These are phyloP conservation scores for Sequoia sempervirens DNA, from an alignment of 75 land plant species.

Conservation along the genomic window DNA sequence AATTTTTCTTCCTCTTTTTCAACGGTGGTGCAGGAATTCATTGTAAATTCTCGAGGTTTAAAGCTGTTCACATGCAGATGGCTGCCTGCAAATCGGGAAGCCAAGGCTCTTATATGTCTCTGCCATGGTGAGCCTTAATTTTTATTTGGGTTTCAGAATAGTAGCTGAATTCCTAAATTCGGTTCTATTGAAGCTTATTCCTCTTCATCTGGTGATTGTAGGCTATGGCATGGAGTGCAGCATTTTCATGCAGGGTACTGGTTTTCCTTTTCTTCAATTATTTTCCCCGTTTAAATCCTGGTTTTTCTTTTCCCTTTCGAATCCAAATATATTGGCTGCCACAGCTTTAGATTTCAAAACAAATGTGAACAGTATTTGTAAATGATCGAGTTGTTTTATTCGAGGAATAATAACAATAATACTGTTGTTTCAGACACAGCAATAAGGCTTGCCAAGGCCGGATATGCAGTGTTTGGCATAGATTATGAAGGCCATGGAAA, in stretches of 20 bases:
- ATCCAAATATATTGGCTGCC: not conserved
- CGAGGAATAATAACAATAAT: not conserved
- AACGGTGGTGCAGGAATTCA: constrained; percentile 33
- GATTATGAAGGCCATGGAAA: constrained; percentile 77
- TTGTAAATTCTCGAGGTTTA: constrained; percentile 42
- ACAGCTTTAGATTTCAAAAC: not conserved
- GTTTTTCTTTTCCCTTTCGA: not conserved
- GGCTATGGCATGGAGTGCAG: constrained; percentile 77
- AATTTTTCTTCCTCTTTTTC: not conserved
- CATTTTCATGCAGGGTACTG: constrained; percentile 51
- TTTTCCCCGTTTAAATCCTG: not conserved
- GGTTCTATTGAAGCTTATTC: not conserved
- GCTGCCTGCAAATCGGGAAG: constrained; percentile 50
- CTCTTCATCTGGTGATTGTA: constrained; percentile 3
- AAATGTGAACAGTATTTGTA: not conserved
- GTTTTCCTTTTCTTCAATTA: not conserved
- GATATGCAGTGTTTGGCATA: constrained; percentile 59
- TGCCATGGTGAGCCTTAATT: constrained; percentile 53
- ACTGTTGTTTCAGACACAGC: constrained; percentile 34
- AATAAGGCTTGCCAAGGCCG: constrained; percentile 44
- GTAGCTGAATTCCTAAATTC: not conserved
- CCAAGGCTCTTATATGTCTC: constrained; percentile 72
- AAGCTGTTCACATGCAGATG: constrained; percentile 82
- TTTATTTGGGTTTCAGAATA: not conserved
- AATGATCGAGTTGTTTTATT: not conserved